Conservation (phyloP, 345 rosid genomes). For the Chamaenerion angustifolium region DNA sequence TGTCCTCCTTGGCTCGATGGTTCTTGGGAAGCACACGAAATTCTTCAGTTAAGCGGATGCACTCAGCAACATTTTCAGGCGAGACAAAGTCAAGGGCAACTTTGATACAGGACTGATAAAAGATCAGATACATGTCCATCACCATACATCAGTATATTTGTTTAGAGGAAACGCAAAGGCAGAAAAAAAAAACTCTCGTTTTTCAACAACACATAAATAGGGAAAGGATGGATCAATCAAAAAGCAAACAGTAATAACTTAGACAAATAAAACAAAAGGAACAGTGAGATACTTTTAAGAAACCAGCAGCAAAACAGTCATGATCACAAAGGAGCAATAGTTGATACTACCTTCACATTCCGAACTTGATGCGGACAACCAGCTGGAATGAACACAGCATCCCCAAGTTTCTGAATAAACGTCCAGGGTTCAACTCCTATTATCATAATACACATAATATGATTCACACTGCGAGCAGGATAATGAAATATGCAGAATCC, state of each 20-base stretch:
- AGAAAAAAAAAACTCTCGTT: too few species aligned
- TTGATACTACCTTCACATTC: slow-evolving; percentile 31
- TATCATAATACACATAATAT: background rate
- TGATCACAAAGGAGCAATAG: too few species aligned
- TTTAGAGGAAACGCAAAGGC: too few species aligned
- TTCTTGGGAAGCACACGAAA: slow-evolving; percentile 31
- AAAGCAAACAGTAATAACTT: too few species aligned
- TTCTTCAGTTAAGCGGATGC: slow-evolving; percentile 41
- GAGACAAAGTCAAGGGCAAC: slow-evolving; percentile 45
- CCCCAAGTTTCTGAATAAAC: slow-evolving; percentile 45
- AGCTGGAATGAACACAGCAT: slow-evolving; percentile 56
- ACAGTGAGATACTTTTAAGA: too few species aligned
- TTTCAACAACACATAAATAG: too few species aligned
- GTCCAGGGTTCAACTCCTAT: slow-evolving; percentile 64
- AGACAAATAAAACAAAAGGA: too few species aligned
- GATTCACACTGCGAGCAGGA: background rate
- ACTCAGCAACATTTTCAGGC: slow-evolving; percentile 44
- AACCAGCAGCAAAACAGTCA: too few species aligned
- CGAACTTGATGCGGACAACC: slow-evolving; percentile 71
- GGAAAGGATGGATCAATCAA: too few species aligned
- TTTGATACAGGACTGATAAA: slow-evolving; percentile 37
- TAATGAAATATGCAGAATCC: background rate
- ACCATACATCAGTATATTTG: too few species aligned
- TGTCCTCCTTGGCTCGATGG: slow-evolving; percentile 38
- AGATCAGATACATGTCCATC: background rate